Conservation (phyloP, 2,329 filamentous ascomycete species). For the Stemphylium vesicarium region DNA sequence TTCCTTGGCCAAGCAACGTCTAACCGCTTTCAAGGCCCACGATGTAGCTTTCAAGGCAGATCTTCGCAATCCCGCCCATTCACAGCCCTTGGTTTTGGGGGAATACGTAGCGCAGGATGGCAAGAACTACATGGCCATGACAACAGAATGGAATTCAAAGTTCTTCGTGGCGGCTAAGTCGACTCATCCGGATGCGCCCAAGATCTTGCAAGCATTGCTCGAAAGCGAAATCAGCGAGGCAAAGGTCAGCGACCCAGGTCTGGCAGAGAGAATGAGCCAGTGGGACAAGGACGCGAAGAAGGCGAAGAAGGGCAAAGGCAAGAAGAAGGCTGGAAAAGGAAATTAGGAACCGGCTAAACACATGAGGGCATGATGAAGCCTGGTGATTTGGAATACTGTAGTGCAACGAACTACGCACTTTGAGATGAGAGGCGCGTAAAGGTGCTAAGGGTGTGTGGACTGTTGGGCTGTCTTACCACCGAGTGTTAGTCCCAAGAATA, state of each 20-base stretch:
- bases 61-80: background rate
- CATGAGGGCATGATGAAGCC: background rate
- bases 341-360: background rate
- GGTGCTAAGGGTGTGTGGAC: background rate
- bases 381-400: no score
- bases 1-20: background rate
- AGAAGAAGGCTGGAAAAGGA: background rate
- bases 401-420: background rate
- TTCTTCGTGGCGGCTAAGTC: background rate
- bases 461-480: background rate
- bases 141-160: background rate
- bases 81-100: background rate
- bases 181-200: background rate
- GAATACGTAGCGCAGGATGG: background rate
- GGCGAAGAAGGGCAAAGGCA: background rate
- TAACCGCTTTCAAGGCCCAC: background rate
- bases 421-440: background rate
- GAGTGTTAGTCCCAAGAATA: background rate
- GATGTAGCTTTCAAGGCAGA: background rate
- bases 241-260: background rate
- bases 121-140: conserved; percentile 1
- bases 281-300: background rate
- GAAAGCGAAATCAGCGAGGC: background rate
- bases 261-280: background rate
- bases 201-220: background rate